These are phyloP conservation scores for Sphaerosporella brunnea DNA, from an alignment of 495 filamentous ascomycete genomes.

Conservation along the genomic window DNA sequence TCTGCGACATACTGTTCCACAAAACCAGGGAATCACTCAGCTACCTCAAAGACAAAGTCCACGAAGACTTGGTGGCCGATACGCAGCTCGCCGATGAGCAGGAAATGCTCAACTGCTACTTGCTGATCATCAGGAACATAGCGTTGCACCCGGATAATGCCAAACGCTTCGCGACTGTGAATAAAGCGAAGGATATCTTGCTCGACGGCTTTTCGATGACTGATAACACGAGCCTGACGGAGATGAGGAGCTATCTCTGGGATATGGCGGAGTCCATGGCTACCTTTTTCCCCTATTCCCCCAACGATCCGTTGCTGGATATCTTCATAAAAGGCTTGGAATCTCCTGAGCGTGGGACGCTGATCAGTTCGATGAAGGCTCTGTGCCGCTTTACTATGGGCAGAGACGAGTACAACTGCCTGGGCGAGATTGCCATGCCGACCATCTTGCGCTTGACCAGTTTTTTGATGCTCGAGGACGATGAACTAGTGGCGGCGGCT, in stretches of 20 bases:
- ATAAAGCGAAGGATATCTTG: conserved; percentile 58
- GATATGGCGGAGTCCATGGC: conserved; percentile 88
- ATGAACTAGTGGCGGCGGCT: conserved; percentile 68
- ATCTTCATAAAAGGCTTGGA: conserved; percentile 52
- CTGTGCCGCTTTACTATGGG: conserved; percentile 78
- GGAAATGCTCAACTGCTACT: conserved; percentile 66
- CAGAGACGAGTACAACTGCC: conserved; percentile 54
- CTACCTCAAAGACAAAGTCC: conserved; percentile 39
- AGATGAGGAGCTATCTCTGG: conserved; percentile 78
- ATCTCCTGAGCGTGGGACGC: conserved; percentile 64
- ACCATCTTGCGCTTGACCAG: conserved; percentile 53
- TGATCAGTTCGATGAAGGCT: conserved; percentile 65
- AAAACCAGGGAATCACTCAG: conserved; percentile 66
- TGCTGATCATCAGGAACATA: conserved; percentile 83
- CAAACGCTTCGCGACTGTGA: conserved; percentile 42
- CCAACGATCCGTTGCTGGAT: conserved; percentile 60
- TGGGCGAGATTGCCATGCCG: conserved; percentile 49
- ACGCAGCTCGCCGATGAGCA: conserved; percentile 53
- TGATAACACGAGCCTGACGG: conserved; percentile 50
- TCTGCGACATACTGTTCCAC: conserved; percentile 75
- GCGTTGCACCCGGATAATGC: conserved; percentile 79
- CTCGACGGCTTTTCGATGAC: conserved; percentile 67
- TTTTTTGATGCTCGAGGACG: conserved; percentile 75
- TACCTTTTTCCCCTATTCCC: conserved; percentile 50
- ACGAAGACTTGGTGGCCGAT: conserved; percentile 55